Base-by-base conservation (phyloP, 192 early-diverging fungal genomes). In the Obelidium mucronatum region DNA sequence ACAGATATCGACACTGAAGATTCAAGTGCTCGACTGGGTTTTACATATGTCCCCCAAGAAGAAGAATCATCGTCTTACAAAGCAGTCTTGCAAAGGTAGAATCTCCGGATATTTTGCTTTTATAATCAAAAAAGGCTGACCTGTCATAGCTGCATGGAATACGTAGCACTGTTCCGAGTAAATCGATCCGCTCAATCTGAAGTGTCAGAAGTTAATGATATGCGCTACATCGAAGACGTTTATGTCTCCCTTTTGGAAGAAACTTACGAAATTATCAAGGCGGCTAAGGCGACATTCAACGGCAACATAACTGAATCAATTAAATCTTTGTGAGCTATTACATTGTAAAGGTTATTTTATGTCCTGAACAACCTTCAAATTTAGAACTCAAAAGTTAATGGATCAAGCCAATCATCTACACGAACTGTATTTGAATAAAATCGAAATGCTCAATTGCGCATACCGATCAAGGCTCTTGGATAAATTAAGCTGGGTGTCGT, bases 81-180 rank as follows among this genome's bases (percentile, higher is more conserved):
- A 31, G 55, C 55, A 0, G 55, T 58, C 5, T 26, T 58, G 55
- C 55, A 58, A 31, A 48, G 44, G 44, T 48, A 19, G 8, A n/a
- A n/a, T n/a, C n/a, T n/a, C n/a, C n/a, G n/a, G n/a, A n/a, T n/a
- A n/a, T n/a, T n/a, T n/a, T n/a, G n/a, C n/a, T n/a, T n/a, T n/a
- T n/a, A n/a, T n/a, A n/a, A n/a, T n/a, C n/a, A n/a, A n/a, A n/a
- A n/a, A n/a, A n/a, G n/a, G n/a, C n/a, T n/a, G n/a, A n/a, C n/a
- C 26, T 31, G 44, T 6, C 58, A 75, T 11, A 77, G 76, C 67
- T 75, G 68, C 17, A 68, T 77, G 67, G 76, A 77, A 51, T 77
- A 77, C 33, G 67, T 77, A 11, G 76, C 76, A 28, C 58, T 77
- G 11, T 77, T 77, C 61, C 51, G 67, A 33, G 76, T 77, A 3